A percentile compares a stretch with the other conserved stretches of the same genome.
Conservation (phyloP, 2,329 filamentous ascomycete genomes). For the Fusarium redolens region DNA sequence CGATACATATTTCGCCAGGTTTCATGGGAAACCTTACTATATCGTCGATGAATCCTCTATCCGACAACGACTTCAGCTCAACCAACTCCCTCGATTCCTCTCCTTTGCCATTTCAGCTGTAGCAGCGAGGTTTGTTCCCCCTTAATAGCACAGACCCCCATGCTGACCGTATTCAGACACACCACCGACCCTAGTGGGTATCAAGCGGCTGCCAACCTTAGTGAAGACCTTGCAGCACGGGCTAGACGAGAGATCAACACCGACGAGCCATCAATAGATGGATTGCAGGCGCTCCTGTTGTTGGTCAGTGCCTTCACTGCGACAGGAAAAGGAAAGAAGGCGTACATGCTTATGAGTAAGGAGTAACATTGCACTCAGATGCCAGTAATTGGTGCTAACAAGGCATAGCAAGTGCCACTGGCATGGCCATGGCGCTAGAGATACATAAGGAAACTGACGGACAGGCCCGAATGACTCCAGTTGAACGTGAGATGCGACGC, state of each 20-base stretch:
- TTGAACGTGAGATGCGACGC: constrained; percentile 80
- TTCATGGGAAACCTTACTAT: constrained; percentile 85
- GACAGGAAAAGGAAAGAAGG: constrained; percentile 82
- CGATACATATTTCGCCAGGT: constrained; percentile 81
- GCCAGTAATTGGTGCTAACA: constrained; percentile 48
- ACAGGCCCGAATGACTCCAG: constrained; percentile 69
- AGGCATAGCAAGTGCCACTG: constrained; percentile 74
- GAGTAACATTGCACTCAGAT: background rate
- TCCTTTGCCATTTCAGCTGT: constrained; percentile 70
- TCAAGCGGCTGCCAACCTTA: constrained; percentile 73
- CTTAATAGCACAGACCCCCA: background rate
- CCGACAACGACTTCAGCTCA: constrained; percentile 76
- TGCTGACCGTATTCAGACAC: constrained; percentile 60
- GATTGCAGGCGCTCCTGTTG: constrained; percentile 79
- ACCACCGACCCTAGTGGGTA: constrained; percentile 74
- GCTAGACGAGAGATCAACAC: constrained; percentile 78
- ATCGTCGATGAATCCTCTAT: constrained; percentile 82
- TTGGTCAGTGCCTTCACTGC: constrained; percentile 82
- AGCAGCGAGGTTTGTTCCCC: constrained; percentile 64
- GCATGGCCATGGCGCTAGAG: constrained; percentile 86
- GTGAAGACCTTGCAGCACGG: constrained; percentile 78
- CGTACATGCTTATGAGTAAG: constrained; percentile 86
- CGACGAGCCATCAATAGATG: constrained; percentile 84
- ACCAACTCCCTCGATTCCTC: constrained; percentile 70
- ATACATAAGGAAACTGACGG: constrained; percentile 80